These are phyloP conservation scores for Diplogelasinospora grovesii DNA, from an alignment of 495 filamentous ascomycete genomes.

Conservation along the genomic window DNA sequence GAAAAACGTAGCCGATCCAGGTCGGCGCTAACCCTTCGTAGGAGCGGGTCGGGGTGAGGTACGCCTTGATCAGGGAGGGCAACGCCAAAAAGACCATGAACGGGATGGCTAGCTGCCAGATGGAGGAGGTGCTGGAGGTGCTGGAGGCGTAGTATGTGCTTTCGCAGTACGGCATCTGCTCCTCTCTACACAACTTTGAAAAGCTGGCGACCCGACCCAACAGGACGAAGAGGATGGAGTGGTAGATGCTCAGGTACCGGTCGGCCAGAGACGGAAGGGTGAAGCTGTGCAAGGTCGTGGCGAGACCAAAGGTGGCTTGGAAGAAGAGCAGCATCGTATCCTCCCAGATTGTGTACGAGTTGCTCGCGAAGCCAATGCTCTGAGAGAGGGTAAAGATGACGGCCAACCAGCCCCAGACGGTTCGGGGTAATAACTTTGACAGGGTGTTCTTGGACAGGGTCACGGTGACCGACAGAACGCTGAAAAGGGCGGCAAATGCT, in stretches of 20 bases:
- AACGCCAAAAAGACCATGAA: conserved; percentile 66
- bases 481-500: conserved; percentile 51
- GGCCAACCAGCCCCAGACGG: conserved; percentile 81
- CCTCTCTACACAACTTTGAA: conserved; percentile 91
- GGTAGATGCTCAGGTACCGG: conserved; percentile 67
- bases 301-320: conserved; percentile 76
- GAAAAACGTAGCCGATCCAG: conserved; percentile 79
- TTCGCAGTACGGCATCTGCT: conserved; percentile 94
- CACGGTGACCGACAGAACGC: conserved; percentile 53
- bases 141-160: conserved; percentile 94
- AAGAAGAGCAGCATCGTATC: conserved; percentile 92
- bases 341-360: conserved; percentile 99
- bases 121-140: conserved; percentile 84
- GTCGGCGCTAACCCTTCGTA: conserved; percentile 77
- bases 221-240: conserved; percentile 75
- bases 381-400: conserved; percentile 73
- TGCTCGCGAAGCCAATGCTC: conserved; percentile 87
- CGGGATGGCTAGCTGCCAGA: conserved; percentile 82
- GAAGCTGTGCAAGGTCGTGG: conserved; percentile 65
- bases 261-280: conserved; percentile 56
- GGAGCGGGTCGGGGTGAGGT: conserved; percentile 67
- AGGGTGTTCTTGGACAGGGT: conserved; percentile 43
- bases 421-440: conserved; percentile 61
- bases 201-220: conserved; percentile 79
- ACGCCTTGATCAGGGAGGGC: conserved; percentile 70